phyloP scores from a whole-genome alignment of 2,329 filamentous ascomycete genomes.

The Metarhizium robertsii region DNA sequence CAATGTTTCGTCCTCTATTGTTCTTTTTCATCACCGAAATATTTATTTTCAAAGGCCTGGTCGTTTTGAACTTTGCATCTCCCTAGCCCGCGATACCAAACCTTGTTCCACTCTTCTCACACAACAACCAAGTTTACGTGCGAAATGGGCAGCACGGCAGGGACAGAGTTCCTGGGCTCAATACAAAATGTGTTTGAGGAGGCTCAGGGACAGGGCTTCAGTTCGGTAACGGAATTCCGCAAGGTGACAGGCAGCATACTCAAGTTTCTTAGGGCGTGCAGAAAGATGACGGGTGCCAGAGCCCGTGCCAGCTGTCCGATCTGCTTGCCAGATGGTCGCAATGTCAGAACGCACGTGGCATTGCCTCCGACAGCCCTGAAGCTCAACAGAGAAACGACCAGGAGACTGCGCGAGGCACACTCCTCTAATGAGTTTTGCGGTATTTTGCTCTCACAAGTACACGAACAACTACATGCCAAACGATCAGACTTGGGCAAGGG shows the following conservation, averaged over 20 bases:
- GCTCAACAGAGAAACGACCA: constrained; percentile 3
- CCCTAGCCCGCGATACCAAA: no score
- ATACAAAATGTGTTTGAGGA: constrained; percentile 13
- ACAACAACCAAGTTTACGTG: background rate
- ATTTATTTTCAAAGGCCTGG: no score
- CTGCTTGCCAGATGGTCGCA: constrained; percentile 10
- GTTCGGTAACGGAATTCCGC: constrained; percentile 8
- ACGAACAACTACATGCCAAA: background rate
- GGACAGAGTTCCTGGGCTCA: constrained; percentile 9
- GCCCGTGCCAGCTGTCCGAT: constrained; percentile 9
- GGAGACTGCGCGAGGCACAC: constrained; percentile 3
- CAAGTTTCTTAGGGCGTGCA: constrained; percentile 7
- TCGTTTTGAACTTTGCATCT: no score
- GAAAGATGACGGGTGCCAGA: constrained; percentile 8
- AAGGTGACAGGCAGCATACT: constrained; percentile 9
- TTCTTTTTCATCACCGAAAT: no score
- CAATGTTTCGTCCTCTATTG: no score
- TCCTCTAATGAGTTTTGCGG: background rate
- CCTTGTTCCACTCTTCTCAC: no score
- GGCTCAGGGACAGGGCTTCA: constrained; percentile 4
- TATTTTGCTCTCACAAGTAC: background rate
- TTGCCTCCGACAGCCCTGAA: constrained; percentile 6
- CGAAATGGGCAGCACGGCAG: background rate
- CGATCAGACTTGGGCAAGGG: background rate
- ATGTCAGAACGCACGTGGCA: constrained; percentile 7